Conservation (phyloP, 345 rosid genomes). For the Syzygium oleosum region DNA sequence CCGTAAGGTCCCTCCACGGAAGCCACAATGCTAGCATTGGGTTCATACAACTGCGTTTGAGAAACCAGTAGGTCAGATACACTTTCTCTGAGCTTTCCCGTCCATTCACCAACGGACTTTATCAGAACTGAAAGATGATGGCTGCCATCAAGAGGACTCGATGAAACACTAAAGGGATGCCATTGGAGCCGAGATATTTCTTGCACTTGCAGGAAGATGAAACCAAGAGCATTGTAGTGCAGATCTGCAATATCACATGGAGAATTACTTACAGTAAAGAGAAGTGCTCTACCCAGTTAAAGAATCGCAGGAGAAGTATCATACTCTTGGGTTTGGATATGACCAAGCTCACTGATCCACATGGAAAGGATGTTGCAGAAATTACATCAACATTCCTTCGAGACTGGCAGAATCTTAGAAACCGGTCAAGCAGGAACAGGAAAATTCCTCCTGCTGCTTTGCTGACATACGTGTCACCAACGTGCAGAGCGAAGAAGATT, state of each 20-base stretch:
- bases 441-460: constrained; percentile 27
- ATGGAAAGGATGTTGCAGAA: constrained; percentile 30
- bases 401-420: constrained; percentile 41
- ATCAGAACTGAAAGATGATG: constrained; percentile 30
- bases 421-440: constrained; percentile 36
- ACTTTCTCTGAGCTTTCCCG: constrained; percentile 20
- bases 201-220: constrained; percentile 29
- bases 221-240: constrained; percentile 38
- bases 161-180: constrained; percentile 49
- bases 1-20: constrained; percentile 51
- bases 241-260: constrained; percentile 12
- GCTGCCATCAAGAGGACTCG: constrained; percentile 35
- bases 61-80: constrained; percentile 3
- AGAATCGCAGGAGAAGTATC: background rate
- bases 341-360: constrained; percentile 33
- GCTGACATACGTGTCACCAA: constrained; percentile 29
- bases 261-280: background rate
- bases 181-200: constrained; percentile 39
- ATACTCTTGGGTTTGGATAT: constrained; percentile 29
- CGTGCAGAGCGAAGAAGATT: constrained; percentile 35
- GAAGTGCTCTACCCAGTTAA: background rate
- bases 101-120: constrained; percentile 39
- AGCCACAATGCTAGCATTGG: constrained; percentile 13
- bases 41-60: background rate
- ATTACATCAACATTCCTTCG: constrained; percentile 24